Percentiles rank a stretch among this genome's conserved stretches.
Conservation (phyloP, 805 yeast species). For the Candida loeiensis region DNA sequence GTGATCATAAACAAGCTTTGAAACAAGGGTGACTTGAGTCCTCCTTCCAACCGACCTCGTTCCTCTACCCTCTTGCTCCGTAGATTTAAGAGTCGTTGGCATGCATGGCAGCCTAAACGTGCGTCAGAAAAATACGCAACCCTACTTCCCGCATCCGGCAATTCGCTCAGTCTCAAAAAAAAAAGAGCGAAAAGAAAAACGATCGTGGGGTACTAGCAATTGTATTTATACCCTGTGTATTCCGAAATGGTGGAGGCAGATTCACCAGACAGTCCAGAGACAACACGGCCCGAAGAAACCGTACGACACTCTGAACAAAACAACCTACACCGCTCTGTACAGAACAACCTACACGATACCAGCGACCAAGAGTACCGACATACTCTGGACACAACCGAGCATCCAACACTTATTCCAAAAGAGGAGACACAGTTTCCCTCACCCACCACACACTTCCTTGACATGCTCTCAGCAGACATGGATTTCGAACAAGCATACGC, state of each 20-base stretch:
- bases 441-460: conserved; percentile 14
- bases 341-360: background rate
- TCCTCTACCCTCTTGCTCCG: background rate
- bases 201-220: background rate
- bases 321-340: background rate
- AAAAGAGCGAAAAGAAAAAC: conserved; percentile 1
- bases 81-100: background rate
- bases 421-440: background rate
- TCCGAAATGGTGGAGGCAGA: background rate
- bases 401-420: too few species aligned
- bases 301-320: too few species aligned
- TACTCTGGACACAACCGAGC: too few species aligned
- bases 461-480: conserved; percentile 39
- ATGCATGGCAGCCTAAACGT: conserved; percentile 2
- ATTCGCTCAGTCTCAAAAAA: conserved; percentile 3
- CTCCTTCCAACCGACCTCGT: too few species aligned
- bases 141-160: background rate
- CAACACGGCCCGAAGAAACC: background rate
- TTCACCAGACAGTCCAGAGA: background rate
- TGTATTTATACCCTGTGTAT: conserved; percentile 1
- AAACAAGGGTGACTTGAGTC: too few species aligned
- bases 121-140: background rate
- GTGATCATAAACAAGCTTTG: too few species aligned
- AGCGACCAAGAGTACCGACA: too few species aligned
- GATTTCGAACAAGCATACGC: conserved; percentile 44